phyloP scores from a whole-genome alignment of 2,329 filamentous ascomycete genomes.

The Exophiala sideris region DNA sequence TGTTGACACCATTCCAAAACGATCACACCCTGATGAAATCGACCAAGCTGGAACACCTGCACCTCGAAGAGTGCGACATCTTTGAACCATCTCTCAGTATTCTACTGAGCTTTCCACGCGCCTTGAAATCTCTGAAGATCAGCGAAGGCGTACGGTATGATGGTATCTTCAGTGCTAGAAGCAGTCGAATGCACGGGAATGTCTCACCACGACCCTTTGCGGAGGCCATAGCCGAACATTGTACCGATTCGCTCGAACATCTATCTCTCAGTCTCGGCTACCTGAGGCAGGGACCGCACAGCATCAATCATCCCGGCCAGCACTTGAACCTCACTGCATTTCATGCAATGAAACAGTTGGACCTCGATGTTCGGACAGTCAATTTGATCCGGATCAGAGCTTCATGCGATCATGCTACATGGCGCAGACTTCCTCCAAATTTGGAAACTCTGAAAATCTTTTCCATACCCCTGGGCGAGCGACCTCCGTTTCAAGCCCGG shows the following conservation, averaged over 20 bases:
- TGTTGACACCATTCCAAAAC: slow-evolving; percentile 17
- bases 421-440: slow-evolving; percentile 25
- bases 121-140: slow-evolving; percentile 27
- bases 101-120: slow-evolving; percentile 25
- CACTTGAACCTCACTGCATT: slow-evolving; percentile 24
- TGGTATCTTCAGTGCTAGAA: slow-evolving; percentile 22
- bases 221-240: slow-evolving; percentile 22
- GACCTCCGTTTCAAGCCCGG: slow-evolving; percentile 21
- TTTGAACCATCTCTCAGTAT: slow-evolving; percentile 20
- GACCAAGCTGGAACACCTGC: slow-evolving; percentile 25
- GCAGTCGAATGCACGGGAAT: slow-evolving; percentile 27
- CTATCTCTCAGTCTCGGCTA: slow-evolving; percentile 26
- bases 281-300: slow-evolving; percentile 15
- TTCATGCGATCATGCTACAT: slow-evolving; percentile 24
- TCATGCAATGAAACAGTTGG: slow-evolving; percentile 22
- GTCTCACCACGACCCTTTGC: slow-evolving; percentile 23
- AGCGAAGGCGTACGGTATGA: slow-evolving; percentile 29
- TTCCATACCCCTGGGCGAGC: slow-evolving; percentile 23
- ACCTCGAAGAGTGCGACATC: slow-evolving; percentile 30
- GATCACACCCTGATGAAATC: slow-evolving; percentile 19
- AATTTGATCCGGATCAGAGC: slow-evolving; percentile 21
- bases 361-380: slow-evolving; percentile 23
- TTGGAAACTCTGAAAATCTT: slow-evolving; percentile 27
- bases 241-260: slow-evolving; percentile 21
- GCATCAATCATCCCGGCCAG: slow-evolving; percentile 21